Conservation (phyloP, 2,329 filamentous ascomycete genomes). For the Scortechinia acanthostroma region DNA sequence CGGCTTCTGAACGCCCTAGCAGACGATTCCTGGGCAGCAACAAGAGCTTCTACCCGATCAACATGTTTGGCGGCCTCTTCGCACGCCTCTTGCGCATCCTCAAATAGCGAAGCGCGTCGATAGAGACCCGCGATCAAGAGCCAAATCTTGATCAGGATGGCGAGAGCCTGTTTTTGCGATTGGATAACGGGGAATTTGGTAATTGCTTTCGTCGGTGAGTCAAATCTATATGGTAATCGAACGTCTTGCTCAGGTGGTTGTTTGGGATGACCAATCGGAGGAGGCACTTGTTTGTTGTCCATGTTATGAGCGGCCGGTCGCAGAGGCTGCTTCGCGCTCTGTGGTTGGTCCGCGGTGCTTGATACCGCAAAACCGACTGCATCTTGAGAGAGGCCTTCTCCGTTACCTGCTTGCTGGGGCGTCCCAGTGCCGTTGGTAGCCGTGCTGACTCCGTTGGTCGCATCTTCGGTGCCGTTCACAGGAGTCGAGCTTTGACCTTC, state of each 20-base stretch:
- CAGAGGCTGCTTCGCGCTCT: conserved; percentile 19
- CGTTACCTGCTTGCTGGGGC: not conserved
- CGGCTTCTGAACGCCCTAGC: conserved; percentile 42
- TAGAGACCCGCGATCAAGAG: conserved; percentile 54
- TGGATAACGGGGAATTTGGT: not conserved
- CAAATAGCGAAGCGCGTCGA: conserved; percentile 43
- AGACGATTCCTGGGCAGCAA: conserved; percentile 37
- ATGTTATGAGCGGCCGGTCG: conserved; percentile 24
- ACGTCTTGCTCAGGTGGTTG: conserved; percentile 13
- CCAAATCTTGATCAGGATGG: conserved; percentile 50
- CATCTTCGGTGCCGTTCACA: too few species aligned
- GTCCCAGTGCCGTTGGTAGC: not conserved
- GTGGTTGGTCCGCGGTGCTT: conserved; percentile 3
- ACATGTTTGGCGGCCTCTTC: conserved; percentile 49
- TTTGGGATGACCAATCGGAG: conserved; percentile 19
- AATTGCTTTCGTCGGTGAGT: conserved; percentile 18
- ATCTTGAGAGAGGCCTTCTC: not conserved
- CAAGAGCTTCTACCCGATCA: conserved; percentile 39
- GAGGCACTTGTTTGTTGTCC: conserved; percentile 18
- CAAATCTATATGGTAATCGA: conserved; percentile 25
- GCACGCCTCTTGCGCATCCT: conserved; percentile 49
- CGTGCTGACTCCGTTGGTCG: not conserved
- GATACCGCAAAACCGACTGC: not conserved
- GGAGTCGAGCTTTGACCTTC: not conserved
- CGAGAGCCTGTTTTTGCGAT: conserved; percentile 17